Evolutionary conservation across 177 flowering plant species (phyloP).

Genomic region (Vitis hybrid): DNA sequence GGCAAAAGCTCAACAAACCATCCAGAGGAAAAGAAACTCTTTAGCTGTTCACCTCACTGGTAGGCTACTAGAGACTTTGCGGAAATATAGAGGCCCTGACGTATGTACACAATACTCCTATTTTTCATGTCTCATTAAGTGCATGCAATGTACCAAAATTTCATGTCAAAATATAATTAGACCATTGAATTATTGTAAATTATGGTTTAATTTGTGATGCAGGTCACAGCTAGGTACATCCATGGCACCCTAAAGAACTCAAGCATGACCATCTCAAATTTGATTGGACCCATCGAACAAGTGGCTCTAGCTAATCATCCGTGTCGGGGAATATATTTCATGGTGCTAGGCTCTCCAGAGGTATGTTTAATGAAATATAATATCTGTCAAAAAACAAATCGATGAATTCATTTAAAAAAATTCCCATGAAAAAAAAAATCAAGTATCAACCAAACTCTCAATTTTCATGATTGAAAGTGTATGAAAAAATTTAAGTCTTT

Average conservation of each 20-base stretch:
- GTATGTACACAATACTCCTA: constrained; percentile 14
- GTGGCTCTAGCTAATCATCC: constrained; percentile 42
- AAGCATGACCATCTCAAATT: constrained; percentile 41
- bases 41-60: constrained; percentile 34
- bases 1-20: constrained; percentile 17
- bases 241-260: constrained; percentile 33
- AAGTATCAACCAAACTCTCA: too few species aligned
- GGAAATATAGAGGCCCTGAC: constrained; percentile 45
- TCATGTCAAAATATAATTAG: too few species aligned
- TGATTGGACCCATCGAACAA: constrained; percentile 43
- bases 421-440: too few species aligned
- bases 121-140: too few species aligned
- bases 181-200: too few species aligned
- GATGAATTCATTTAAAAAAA: too few species aligned
- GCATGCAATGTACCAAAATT: too few species aligned
- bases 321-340: constrained; percentile 38
- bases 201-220: constrained; percentile 1
- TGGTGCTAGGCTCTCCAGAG: constrained; percentile 36
- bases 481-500: too few species aligned
- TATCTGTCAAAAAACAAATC: not conserved
- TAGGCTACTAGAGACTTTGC: constrained; percentile 29
- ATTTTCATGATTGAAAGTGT: too few species aligned
- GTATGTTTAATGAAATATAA: constrained; percentile 15
- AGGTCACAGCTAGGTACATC: constrained; percentile 32
- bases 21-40: constrained; percentile 36